A percentile compares a stretch with the other conserved stretches of the same genome.
Conservation (phyloP, 306 rosid genomes). For the Phaseolus lunatus region DNA sequence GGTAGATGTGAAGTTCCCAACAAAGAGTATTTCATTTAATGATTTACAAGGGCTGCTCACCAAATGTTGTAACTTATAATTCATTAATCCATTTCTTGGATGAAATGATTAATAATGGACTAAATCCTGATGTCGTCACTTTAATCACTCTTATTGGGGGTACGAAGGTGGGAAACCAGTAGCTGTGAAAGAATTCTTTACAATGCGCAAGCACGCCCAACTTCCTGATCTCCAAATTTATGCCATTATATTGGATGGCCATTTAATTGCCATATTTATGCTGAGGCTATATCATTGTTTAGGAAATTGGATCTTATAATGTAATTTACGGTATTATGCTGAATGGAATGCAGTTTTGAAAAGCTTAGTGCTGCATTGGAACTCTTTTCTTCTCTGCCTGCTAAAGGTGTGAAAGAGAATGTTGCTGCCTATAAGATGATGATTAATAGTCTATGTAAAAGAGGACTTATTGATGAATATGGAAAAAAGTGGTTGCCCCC, state of each 20-base stretch:
- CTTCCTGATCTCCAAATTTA: neutral
- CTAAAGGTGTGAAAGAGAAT: neutral
- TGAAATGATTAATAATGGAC: neutral
- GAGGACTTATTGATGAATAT: neutral
- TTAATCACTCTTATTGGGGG: neutral
- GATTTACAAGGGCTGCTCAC: neutral
- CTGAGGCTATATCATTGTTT: neutral
- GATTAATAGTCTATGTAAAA: neutral
- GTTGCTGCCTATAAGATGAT: neutral
- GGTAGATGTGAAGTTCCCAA: no score
- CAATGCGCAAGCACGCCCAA: neutral
- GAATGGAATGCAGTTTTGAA: neutral
- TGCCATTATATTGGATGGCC: neutral
- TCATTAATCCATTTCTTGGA: constrained; percentile 22
- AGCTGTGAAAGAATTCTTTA: neutral
- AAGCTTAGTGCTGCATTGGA: neutral
- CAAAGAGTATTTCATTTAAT: neutral
- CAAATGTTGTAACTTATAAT: neutral
- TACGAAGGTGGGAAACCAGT: neutral
- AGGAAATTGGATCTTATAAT: neutral
- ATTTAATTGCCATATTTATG: neutral
- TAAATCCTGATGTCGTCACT: neutral
- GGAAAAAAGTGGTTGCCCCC: constrained; percentile 11
- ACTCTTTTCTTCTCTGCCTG: neutral
- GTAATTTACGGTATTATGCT: neutral